phyloP scores from a whole-genome alignment of 164 flowering plant genomes.

The Chimonanthus praecox region DNA sequence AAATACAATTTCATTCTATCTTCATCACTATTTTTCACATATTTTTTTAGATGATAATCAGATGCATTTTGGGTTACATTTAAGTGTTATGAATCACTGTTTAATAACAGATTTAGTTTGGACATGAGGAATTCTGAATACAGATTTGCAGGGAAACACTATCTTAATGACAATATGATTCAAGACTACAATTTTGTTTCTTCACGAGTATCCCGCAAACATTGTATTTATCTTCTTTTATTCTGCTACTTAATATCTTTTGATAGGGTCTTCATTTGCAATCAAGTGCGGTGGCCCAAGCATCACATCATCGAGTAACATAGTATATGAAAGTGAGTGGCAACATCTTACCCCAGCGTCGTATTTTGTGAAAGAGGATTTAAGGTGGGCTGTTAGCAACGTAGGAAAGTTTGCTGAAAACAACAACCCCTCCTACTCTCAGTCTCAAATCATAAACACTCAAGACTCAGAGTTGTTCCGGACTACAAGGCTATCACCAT shows the following conservation, averaged over 20 bases:
- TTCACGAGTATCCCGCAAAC: background rate
- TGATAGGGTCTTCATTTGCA: conserved; percentile 61
- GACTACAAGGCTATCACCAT: conserved; percentile 63
- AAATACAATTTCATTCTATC: no score
- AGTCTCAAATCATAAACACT: conserved; percentile 42
- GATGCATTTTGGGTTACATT: no score
- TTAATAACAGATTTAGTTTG: background rate
- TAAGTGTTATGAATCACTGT: no score
- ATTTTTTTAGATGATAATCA: no score
- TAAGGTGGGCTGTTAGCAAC: conserved; percentile 79
- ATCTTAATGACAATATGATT: no score
- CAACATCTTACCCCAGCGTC: conserved; percentile 63
- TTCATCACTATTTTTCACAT: no score
- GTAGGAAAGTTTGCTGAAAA: conserved; percentile 45
- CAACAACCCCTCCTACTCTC: conserved; percentile 27
- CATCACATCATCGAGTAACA: conserved; percentile 29
- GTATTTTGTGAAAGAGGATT: conserved; percentile 37
- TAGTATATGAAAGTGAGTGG: conserved; percentile 46
- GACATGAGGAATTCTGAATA: background rate
- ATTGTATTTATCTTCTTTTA: background rate
- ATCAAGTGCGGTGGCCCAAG: conserved; percentile 73
- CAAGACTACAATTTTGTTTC: background rate
- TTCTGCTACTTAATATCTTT: background rate
- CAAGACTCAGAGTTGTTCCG: conserved; percentile 64
- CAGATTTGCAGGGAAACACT: background rate